Evolutionary conservation across 1,284 basidiomycete genomes (phyloP).

Genomic region (Austropuccinia psidii): DNA sequence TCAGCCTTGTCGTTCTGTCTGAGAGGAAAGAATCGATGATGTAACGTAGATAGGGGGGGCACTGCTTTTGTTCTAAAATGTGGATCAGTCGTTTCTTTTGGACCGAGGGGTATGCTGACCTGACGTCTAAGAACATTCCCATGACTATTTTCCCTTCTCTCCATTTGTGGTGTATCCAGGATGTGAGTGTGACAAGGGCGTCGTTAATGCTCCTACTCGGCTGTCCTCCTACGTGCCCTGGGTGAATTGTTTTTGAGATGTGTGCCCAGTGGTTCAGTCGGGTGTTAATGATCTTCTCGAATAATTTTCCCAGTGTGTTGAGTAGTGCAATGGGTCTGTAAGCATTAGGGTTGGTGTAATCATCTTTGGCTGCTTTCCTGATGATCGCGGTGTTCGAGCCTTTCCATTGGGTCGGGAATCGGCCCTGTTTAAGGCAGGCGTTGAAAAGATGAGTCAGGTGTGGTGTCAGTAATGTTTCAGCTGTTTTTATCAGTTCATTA

Average conservation of each 20-base stretch:
- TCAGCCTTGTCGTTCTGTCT: not conserved
- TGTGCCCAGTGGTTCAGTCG: too few relatives aligned
- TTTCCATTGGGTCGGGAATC: not conserved
- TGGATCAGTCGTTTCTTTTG: not conserved
- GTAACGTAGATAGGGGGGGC: not conserved
- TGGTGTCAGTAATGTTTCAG: not conserved
- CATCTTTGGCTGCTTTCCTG: not conserved
- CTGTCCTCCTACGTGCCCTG: too few relatives aligned
- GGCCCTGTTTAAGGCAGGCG: not conserved
- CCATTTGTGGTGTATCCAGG: conserved; percentile 12
- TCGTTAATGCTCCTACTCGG: too few relatives aligned
- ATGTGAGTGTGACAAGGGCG: too few relatives aligned
- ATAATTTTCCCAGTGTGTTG: not conserved
- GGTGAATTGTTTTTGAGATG: too few relatives aligned
- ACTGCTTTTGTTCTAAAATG: not conserved
- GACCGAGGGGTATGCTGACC: conserved; percentile 3
- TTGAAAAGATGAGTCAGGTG: not conserved
- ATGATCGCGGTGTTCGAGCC: not conserved
- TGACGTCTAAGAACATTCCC: not conserved
- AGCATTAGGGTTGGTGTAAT: not conserved
- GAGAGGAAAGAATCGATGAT: not conserved
- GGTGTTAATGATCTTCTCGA: not conserved
- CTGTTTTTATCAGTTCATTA: not conserved
- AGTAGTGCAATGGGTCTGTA: conserved; percentile 16
- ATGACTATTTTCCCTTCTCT: not conserved